These are phyloP conservation scores for Agastache rugosa DNA, from an alignment of 257 asterid genomes.

Conservation along the genomic window DNA sequence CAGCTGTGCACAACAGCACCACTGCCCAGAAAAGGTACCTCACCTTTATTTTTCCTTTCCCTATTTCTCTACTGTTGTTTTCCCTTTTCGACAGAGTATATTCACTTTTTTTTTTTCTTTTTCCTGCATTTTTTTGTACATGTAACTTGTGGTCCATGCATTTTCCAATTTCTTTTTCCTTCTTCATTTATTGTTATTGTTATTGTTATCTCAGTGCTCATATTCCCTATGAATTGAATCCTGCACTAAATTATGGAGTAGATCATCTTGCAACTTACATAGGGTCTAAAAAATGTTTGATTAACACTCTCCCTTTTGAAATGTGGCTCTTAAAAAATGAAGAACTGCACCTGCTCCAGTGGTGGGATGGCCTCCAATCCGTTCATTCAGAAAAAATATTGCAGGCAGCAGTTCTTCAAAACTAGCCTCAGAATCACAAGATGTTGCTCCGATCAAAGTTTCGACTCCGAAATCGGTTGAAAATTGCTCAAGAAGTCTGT, in stretches of 20 bases:
- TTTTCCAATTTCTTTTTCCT: neutral
- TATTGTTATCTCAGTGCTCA: neutral
- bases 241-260: too few relatives aligned
- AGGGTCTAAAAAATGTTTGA: neutral
- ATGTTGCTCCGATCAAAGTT: constrained; percentile 40
- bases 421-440: constrained; percentile 45
- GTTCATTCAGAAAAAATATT: constrained; percentile 77
- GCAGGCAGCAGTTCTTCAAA: constrained; percentile 60
- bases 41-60: constrained; percentile 41
- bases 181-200: constrained; percentile 12
- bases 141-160: constrained; percentile 60
- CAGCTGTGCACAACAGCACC: constrained; percentile 72
- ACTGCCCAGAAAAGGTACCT: constrained; percentile 83
- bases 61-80: constrained; percentile 30
- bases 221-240: too few relatives aligned
- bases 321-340: neutral
- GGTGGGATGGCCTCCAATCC: constrained; percentile 98
- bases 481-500: constrained; percentile 51
- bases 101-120: constrained; percentile 49
- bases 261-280: neutral
- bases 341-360: constrained; percentile 85
- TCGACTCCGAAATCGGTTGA: constrained; percentile 44
- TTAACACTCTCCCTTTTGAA: too few relatives aligned
- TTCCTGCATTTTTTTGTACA: constrained; percentile 39
- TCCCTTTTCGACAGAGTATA: constrained; percentile 53